Evolutionary conservation across 2,329 filamentous ascomycete species (phyloP).

Genomic region (Neofusicoccum sp.): DNA sequence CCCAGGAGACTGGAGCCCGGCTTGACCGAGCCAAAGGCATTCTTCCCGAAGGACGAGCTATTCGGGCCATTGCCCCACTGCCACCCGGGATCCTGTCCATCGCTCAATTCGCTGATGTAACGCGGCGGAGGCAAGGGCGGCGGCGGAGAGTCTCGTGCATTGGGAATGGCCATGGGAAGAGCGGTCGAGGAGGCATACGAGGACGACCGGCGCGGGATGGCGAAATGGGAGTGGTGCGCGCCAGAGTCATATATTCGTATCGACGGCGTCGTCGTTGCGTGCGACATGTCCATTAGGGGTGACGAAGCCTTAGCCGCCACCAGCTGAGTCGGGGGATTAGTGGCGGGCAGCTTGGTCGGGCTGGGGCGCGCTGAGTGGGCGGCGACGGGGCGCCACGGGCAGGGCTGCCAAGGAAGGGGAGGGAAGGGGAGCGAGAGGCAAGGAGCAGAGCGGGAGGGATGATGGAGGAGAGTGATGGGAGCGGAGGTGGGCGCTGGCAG

Average conservation of each 20-base stretch:
- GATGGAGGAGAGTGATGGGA: slow-evolving; percentile 2
- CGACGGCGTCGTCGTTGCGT: slow-evolving; percentile 37
- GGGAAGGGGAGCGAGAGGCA: slow-evolving; percentile 9
- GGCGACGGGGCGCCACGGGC: slow-evolving; percentile 12
- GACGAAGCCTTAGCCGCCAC: slow-evolving; percentile 30
- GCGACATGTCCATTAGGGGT: slow-evolving; percentile 32
- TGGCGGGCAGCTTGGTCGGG: slow-evolving; percentile 16
- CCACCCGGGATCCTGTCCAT: slow-evolving; percentile 62
- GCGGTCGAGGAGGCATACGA: slow-evolving; percentile 39
- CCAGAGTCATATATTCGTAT: slow-evolving; percentile 43
- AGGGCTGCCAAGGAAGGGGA: slow-evolving; percentile 14
- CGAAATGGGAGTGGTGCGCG: slow-evolving; percentile 33
- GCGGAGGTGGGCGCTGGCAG: slow-evolving; percentile 4
- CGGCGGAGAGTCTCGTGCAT: slow-evolving; percentile 53
- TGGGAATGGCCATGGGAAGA: slow-evolving; percentile 63
- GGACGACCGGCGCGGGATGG: slow-evolving; percentile 32
- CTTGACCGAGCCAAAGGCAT: slow-evolving; percentile 44
- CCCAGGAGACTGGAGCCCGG: slow-evolving; percentile 49
- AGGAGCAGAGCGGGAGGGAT: slow-evolving; percentile 8
- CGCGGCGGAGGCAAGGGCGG: slow-evolving; percentile 65
- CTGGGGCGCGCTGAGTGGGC: slow-evolving; percentile 14
- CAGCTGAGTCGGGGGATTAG: slow-evolving; percentile 30
- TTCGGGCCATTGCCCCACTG: slow-evolving; percentile 58
- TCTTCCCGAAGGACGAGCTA: slow-evolving; percentile 47
- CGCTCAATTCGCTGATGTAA: slow-evolving; percentile 55